Conservation (phyloP, 495 filamentous ascomycete genomes). For the Delitschia confertaspora region DNA sequence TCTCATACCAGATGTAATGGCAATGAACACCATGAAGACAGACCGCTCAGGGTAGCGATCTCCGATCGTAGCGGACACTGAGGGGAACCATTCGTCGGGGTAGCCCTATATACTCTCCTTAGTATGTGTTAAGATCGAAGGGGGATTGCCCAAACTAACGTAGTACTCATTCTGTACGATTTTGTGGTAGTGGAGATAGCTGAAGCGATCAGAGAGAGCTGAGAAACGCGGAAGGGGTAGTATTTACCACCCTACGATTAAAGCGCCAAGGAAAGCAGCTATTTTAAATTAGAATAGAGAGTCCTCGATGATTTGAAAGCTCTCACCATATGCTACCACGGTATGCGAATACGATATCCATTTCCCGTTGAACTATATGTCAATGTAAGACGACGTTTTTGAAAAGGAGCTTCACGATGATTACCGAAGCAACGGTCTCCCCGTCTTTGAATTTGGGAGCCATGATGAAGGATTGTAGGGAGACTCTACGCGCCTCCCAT, state of each 20-base stretch:
- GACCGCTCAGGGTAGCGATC: slow-evolving; percentile 96
- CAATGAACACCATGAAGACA: slow-evolving; percentile 94
- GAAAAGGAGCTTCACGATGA: slow-evolving; percentile 28
- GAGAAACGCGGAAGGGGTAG: neutral
- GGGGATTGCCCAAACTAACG: slow-evolving; percentile 37
- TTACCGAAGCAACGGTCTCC: slow-evolving; percentile 65
- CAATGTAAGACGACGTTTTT: slow-evolving; percentile 15
- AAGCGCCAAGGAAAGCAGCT: slow-evolving; percentile 85
- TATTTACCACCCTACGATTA: slow-evolving; percentile 68
- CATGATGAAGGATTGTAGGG: slow-evolving; percentile 44
- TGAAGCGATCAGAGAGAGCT: slow-evolving; percentile 25
- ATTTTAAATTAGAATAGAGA: slow-evolving; percentile 9
- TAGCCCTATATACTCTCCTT: slow-evolving; percentile 52
- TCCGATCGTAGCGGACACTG: slow-evolving; percentile 96
- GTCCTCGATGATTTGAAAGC: neutral
- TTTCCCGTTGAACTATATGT: slow-evolving; percentile 65
- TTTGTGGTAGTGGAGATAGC: slow-evolving; percentile 79
- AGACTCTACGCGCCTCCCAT: slow-evolving; percentile 1
- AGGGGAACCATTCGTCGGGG: slow-evolving; percentile 98
- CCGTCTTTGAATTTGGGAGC: slow-evolving; percentile 83
- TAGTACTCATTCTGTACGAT: slow-evolving; percentile 97
- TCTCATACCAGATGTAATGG: slow-evolving; percentile 74
- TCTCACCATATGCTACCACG: slow-evolving; percentile 60
- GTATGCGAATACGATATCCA: slow-evolving; percentile 92
- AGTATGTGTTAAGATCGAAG: neutral